Conservation (phyloP, 108 stramenopile genomes). For the Conticribra weissflogii region DNA sequence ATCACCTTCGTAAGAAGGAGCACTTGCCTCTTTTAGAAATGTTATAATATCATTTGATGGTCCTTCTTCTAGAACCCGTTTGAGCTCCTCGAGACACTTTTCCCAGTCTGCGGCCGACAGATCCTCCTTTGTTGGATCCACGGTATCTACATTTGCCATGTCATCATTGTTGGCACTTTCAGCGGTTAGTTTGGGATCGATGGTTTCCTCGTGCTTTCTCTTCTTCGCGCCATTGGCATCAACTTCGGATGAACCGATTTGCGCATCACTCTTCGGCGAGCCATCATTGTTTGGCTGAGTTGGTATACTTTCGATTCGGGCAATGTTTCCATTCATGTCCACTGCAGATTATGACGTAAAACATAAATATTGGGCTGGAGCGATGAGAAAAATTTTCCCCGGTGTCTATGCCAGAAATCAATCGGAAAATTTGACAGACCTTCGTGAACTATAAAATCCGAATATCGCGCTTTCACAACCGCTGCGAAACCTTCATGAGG, state of each 20-base stretch:
- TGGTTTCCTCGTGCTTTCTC: slow-evolving; percentile 14
- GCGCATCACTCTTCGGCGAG: not conserved
- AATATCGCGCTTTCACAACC: slow-evolving; percentile 81
- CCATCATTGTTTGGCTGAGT: slow-evolving; percentile 13
- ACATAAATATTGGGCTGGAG: too few relatives aligned
- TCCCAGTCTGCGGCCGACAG: slow-evolving; percentile 24
- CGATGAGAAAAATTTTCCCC: too few relatives aligned
- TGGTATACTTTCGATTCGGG: slow-evolving; percentile 59
- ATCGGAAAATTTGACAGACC: slow-evolving; percentile 9
- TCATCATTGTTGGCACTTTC: slow-evolving; percentile 4
- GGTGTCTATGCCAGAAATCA: not conserved
- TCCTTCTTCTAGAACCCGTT: slow-evolving; percentile 37
- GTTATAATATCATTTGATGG: slow-evolving; percentile 46
- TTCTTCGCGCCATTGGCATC: slow-evolving; percentile 11
- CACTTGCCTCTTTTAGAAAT: slow-evolving; percentile 45
- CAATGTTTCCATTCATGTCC: slow-evolving; percentile 68
- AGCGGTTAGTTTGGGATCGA: not conserved
- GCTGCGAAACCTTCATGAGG: slow-evolving; percentile 70
- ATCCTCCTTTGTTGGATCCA: slow-evolving; percentile 1
- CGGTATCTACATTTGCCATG: too few relatives aligned
- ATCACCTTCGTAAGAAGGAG: slow-evolving; percentile 9
- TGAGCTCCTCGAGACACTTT: slow-evolving; percentile 19
- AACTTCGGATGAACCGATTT: slow-evolving; percentile 1
- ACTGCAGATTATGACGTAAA: too few relatives aligned
- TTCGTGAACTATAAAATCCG: slow-evolving; percentile 91